phyloP scores from a whole-genome alignment of 2,329 filamentous ascomycete genomes.

The Penicillium nordicum region DNA sequence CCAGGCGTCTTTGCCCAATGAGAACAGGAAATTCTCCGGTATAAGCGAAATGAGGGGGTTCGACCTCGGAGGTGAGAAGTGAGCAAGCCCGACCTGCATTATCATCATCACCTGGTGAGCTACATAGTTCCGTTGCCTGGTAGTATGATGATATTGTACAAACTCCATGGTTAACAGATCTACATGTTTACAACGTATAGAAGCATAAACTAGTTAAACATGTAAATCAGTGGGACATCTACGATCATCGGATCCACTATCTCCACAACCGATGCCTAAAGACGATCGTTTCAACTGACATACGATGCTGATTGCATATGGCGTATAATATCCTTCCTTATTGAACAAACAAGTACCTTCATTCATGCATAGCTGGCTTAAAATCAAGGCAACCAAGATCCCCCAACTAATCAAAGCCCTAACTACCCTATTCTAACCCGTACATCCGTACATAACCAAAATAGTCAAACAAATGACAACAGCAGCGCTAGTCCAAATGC shows the following conservation, averaged over 20 bases:
- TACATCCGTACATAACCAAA: neutral
- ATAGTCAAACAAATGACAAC: neutral
- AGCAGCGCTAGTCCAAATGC: neutral
- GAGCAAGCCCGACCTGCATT: neutral
- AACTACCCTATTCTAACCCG: neutral
- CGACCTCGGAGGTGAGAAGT: neutral
- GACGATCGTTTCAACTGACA: neutral
- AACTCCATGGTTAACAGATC: neutral
- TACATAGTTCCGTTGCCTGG: too few species aligned
- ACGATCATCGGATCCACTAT: conserved; percentile 6
- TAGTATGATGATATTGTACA: neutral
- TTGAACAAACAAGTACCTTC: neutral
- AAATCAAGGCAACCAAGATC: neutral
- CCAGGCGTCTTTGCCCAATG: neutral
- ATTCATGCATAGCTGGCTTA: neutral
- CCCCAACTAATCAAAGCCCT: neutral
- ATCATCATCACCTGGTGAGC: too few species aligned
- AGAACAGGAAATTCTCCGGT: neutral
- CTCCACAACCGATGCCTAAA: neutral
- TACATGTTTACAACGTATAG: neutral
- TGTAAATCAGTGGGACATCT: conserved; percentile 1
- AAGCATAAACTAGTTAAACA: neutral
- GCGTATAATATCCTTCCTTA: neutral
- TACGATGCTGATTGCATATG: neutral
- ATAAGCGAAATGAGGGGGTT: conserved; percentile 8